Percentiles rank a stretch among this genome's conserved stretches.
phyloP scores from a whole-genome alignment of 1,139 yeast species.

The Zygosaccharomyces sapae region DNA sequence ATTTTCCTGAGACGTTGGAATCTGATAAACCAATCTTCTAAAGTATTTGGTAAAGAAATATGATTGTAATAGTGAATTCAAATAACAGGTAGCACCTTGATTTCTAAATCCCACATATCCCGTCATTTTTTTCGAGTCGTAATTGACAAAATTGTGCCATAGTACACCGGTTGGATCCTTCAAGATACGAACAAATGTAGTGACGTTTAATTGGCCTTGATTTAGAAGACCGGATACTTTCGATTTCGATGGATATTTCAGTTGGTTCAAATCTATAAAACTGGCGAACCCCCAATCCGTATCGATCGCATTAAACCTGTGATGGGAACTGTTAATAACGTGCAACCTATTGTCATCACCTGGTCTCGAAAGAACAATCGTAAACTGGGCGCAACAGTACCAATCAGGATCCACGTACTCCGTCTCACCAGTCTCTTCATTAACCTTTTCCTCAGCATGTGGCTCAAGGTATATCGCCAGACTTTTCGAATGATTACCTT shows the following conservation, averaged over 20 bases:
- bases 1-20: conserved; percentile 66
- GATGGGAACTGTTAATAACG: conserved; percentile 66
- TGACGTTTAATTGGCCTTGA: conserved; percentile 58
- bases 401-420: conserved; percentile 49
- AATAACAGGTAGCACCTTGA: conserved; percentile 97
- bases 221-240: conserved; percentile 44
- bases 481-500: conserved; percentile 53
- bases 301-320: conserved; percentile 70
- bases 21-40: conserved; percentile 80
- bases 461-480: conserved; percentile 62
- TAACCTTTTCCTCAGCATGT: conserved; percentile 29
- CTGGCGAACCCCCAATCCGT: conserved; percentile 96
- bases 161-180: conserved; percentile 91
- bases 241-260: conserved; percentile 37
- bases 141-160: conserved; percentile 83
- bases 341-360: conserved; percentile 53
- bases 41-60: conserved; percentile 81
- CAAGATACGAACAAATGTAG: conserved; percentile 71
- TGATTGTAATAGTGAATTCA: conserved; percentile 86
- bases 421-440: conserved; percentile 35
- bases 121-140: conserved; percentile 81
- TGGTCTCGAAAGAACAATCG: conserved; percentile 82
- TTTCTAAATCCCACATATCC: conserved; percentile 91
- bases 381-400: conserved; percentile 90
- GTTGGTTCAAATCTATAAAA: conserved; percentile 56